Conservation (phyloP, 2,329 filamentous ascomycete species). For the Pseudogymnoascus sp. region DNA sequence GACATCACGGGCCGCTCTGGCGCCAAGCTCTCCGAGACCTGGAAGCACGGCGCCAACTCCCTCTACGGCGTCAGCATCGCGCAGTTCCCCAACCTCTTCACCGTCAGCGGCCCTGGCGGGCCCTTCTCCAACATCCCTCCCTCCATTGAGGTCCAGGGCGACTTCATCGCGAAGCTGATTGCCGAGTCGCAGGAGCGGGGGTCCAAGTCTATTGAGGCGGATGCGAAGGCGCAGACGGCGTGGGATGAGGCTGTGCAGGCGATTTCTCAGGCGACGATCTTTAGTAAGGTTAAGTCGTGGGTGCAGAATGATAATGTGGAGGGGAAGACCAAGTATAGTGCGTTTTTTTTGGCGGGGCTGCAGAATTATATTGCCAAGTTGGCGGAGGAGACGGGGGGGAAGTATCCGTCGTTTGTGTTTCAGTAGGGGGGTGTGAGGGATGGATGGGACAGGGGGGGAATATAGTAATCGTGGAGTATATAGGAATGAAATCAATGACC, state of each 20-base stretch:
- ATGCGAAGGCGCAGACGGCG: constrained; percentile 24
- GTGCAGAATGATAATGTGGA: constrained; percentile 1
- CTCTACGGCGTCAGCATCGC: constrained; percentile 34
- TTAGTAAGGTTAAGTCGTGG: not conserved
- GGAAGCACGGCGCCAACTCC: constrained; percentile 27
- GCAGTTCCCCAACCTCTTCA: constrained; percentile 42
- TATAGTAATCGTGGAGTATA: no score
- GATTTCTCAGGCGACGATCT: not conserved
- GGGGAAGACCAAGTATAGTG: not conserved
- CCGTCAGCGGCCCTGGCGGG: constrained; percentile 34
- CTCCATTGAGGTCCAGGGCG: constrained; percentile 33
- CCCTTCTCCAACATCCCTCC: constrained; percentile 35
- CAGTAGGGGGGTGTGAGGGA: not conserved
- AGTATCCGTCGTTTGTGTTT: not conserved
- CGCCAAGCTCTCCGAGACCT: constrained; percentile 25
- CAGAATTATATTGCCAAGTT: not conserved
- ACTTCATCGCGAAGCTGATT: constrained; percentile 32
- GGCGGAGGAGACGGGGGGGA: not conserved
- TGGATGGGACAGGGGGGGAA: no score
- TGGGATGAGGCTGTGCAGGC: constrained; percentile 19
- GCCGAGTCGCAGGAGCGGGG: constrained; percentile 25
- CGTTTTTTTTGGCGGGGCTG: not conserved
- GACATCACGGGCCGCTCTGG: constrained; percentile 26
- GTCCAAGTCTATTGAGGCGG: constrained; percentile 27
- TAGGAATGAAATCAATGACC: no score